Evolutionary conservation across 179 eudicot species (phyloP), one percentile per base, ranked within the genome.

Genomic region (Patellifolia procumbens): DNA sequence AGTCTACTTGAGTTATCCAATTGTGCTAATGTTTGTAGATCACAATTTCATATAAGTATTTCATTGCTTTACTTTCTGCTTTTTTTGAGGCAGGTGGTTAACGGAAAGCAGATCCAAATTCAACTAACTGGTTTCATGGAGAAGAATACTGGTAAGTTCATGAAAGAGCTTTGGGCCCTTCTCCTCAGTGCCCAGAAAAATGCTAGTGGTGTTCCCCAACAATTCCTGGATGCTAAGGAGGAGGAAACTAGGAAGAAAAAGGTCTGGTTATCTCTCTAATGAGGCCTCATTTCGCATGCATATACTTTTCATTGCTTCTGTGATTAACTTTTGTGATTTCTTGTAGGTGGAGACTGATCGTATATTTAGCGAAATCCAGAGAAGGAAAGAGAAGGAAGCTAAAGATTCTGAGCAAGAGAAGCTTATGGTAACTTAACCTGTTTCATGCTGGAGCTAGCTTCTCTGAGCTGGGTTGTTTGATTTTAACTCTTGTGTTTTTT

Each of bases 151-250:
- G 94, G 98, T 67, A 96, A 89, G 81, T 96, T 96, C 80, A 96
- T 96, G 98, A 96, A 94, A 80, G 99, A 94, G 86, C 97, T 96
- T 15, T 96, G 99, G 99, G 43, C 76, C 2, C 93, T 91, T 83
- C 98, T 96, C 52, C 88, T 96, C 53, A 96, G 99, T 85, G 99
- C 99, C 24, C 94, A 96, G 85, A 87, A 88, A 56, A 96, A 94
- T 84, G 90, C 90, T 10, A 94, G 97, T 73, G 99, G 99, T 68
- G 96, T 96, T 34, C 99, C 99, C 61, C 99, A 96, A 79, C 98
- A 94, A 82, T 89, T 96, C 76, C 84, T 96, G 70, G 99, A 96
- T 88, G 99, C 94, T 7, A 96, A 96, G 86, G 98, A 93, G 85
- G 99, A 96, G 88, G 98, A 96, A 83, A 87, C 94, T 28, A 86